Evolutionary conservation across 2,329 filamentous ascomycete species (phyloP), one percentile per base, ranked within the genome.

Genomic region (Fusarium sp.): DNA sequence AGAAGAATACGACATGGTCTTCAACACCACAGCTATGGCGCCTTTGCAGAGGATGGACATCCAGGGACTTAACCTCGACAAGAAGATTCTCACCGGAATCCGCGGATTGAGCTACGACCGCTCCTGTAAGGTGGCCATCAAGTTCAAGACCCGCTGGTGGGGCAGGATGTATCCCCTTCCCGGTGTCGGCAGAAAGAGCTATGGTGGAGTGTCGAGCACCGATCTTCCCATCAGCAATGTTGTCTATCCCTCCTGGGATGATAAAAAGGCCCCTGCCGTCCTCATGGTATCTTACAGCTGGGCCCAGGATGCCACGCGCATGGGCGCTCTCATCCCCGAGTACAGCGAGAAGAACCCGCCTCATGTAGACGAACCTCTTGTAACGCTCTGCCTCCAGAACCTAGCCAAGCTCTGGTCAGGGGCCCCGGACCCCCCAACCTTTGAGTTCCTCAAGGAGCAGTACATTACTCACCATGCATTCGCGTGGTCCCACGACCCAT

Each of bases 401-500:
- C 62, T 73, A 0, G 66, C 23, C 10, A 61, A 58, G 15, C 51
- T 73, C 0, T 69, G 64, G 65, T 47, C 58, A 2, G 3, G 50
- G 28, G 40, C 56, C 11, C 9, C 4, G 7, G 30, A 65, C 37
- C 55, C 4, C 27, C 60, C 1, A 12, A 16, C 0, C 39, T 63
- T 62, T 1, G 51, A 73, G 0, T 57, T 58, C 6, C 58, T 74
- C 2, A 56, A 44, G 2, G 11, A 37, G 7, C 37, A 71, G 9
- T 71, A 70, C 7, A 18, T 58, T 0, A 59, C 65, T 1, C 72
- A 82, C n/a, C 78, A 82, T 18, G 79, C 76, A 0, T 82, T 72
- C n/a, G 75, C 78, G 1, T 83, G 81, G 82, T 77, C 76, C 13
- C 75, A 78, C 11, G 80, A 82, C 37, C 73, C 74, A 0, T 71